A percentile compares a stretch with the other conserved stretches of the same genome.
Evolutionary conservation across 2,329 filamentous ascomycete species (phyloP).

Genomic region (Paraconiothyrium sp.): DNA sequence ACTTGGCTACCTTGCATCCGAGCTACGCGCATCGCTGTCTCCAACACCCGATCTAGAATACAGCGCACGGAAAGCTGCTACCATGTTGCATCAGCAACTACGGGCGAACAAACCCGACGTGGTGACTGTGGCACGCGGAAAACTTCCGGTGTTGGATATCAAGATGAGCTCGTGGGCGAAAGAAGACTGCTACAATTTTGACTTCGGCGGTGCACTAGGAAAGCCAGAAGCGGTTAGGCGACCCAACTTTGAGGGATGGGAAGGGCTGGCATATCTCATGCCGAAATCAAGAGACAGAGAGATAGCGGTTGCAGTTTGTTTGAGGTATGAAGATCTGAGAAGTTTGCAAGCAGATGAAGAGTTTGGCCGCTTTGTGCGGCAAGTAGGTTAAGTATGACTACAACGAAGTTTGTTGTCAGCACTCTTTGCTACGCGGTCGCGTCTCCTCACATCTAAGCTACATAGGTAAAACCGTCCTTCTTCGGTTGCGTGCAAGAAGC

Average conservation of each 20-base stretch:
- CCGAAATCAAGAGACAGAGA: slow-evolving; percentile 50
- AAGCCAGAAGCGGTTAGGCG: slow-evolving; percentile 59
- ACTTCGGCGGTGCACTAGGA: slow-evolving; percentile 61
- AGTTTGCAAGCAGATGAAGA: not conserved
- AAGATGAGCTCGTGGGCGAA: slow-evolving; percentile 66
- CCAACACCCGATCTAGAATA: slow-evolving; percentile 2
- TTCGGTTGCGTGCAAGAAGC: not conserved
- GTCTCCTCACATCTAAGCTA: not conserved
- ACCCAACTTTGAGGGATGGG: slow-evolving; percentile 57
- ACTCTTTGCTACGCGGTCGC: too few relatives aligned
- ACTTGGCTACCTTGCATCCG: slow-evolving; percentile 4
- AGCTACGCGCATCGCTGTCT: not conserved
- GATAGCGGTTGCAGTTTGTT: slow-evolving; percentile 56
- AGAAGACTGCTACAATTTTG: slow-evolving; percentile 55
- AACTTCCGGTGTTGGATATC: slow-evolving; percentile 49
- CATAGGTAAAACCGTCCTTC: not conserved
- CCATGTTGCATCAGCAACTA: slow-evolving; percentile 48
- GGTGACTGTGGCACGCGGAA: slow-evolving; percentile 14
- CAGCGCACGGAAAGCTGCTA: slow-evolving; percentile 1
- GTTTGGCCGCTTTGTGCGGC: not conserved
- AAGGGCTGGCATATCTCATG: slow-evolving; percentile 60
- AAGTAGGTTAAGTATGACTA: not conserved
- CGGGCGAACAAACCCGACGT: slow-evolving; percentile 43
- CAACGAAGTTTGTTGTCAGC: not conserved
- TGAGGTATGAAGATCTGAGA: slow-evolving; percentile 59